Evolutionary conservation across 139 green algal genomes (phyloP).

Genomic region (Picochlorum sp.): DNA sequence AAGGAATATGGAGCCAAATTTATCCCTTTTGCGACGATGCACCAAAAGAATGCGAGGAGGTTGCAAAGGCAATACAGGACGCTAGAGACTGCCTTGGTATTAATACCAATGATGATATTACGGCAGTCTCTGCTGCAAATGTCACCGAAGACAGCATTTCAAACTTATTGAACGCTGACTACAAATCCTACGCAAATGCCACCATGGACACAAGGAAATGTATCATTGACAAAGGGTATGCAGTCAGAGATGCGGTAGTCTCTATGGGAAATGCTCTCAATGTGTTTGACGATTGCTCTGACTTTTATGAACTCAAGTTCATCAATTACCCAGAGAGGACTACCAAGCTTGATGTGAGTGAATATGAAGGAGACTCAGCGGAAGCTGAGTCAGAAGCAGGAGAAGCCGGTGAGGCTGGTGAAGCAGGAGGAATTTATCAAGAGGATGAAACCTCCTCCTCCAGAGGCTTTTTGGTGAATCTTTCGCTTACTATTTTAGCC

Average conservation of each 20-base stretch:
- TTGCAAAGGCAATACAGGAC: neutral
- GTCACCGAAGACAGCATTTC: neutral
- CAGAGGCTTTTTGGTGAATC: no score
- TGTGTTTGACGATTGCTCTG: conserved; percentile 15
- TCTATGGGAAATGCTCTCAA: conserved; percentile 10
- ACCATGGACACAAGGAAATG: conserved; percentile 10
- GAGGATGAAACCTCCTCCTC: no score
- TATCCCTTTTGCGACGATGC: conserved; percentile 8
- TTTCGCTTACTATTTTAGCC: no score
- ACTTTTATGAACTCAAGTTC: conserved; percentile 3
- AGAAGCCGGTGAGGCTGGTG: no score
- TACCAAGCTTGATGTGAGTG: neutral
- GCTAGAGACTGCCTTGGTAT: conserved; percentile 12
- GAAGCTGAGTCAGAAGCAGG: no score
- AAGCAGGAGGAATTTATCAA: no score
- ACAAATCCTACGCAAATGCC: conserved; percentile 3
- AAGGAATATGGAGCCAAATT: conserved; percentile 19
- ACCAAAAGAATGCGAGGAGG: neutral
- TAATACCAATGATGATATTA: conserved; percentile 8
- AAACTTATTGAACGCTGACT: conserved; percentile 7
- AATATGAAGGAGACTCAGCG: no score
- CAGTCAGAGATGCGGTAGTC: conserved; percentile 7
- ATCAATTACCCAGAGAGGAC: conserved; percentile 2
- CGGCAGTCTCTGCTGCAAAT: conserved; percentile 9
- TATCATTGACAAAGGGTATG: conserved; percentile 22